Percentiles rank a stretch among this genome's conserved stretches.
Conservation (phyloP, 2,329 filamentous ascomycete species). For the Colletotrichum sp. region DNA sequence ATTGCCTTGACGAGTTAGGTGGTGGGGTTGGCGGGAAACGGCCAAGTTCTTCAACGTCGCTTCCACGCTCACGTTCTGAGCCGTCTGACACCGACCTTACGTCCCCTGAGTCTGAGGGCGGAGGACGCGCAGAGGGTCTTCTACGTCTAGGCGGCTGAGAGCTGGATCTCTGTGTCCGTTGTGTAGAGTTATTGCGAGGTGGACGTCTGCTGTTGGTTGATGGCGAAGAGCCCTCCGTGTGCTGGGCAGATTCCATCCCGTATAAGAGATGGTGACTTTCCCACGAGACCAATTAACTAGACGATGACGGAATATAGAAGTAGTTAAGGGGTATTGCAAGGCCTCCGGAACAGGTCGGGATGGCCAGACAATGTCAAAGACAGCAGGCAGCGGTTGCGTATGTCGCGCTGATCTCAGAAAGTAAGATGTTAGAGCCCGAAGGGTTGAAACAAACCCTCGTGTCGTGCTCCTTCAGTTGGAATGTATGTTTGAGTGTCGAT, state of each 20-base stretch:
- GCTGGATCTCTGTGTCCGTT: neutral
- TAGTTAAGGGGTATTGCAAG: neutral
- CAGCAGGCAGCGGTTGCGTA: neutral
- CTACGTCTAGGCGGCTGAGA: constrained; percentile 3
- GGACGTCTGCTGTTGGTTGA: neutral
- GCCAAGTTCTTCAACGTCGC: neutral
- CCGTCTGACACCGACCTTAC: neutral
- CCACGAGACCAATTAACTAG: neutral
- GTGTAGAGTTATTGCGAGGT: neutral
- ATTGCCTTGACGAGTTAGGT: neutral
- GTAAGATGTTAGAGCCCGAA: constrained; percentile 3
- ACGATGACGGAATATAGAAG: neutral
- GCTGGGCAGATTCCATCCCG: constrained; percentile 18
- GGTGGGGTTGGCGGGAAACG: neutral
- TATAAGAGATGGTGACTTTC: neutral
- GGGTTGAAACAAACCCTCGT: constrained; percentile 20
- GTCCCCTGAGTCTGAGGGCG: neutral
- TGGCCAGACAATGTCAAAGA: neutral
- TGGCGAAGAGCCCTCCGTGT: constrained; percentile 12
- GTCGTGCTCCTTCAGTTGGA: neutral
- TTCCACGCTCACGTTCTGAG: neutral
- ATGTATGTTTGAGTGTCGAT: constrained; percentile 4
- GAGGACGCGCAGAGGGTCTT: neutral
- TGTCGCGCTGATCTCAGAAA: constrained; percentile 2
- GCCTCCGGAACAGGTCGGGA: neutral